Percentiles rank a stretch among this genome's conserved stretches.
Evolutionary conservation across 495 filamentous ascomycete genomes (phyloP).

Genomic region (Niebla homalea): DNA sequence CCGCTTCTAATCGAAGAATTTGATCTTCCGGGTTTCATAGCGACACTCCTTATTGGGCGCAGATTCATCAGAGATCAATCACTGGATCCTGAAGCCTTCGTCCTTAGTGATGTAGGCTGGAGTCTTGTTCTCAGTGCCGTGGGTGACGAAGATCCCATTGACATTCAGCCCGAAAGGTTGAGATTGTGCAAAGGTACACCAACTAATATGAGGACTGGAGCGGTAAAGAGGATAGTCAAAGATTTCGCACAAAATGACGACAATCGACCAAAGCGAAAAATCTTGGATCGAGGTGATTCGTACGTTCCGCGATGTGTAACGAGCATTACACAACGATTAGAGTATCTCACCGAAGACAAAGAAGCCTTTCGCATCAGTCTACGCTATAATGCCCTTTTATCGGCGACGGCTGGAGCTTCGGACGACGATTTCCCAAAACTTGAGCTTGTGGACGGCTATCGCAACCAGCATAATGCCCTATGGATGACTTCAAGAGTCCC

Average conservation of each 20-base stretch:
- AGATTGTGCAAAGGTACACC: constrained; percentile 5
- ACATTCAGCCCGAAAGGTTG: background rate
- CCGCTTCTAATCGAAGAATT: background rate
- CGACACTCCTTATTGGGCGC: background rate
- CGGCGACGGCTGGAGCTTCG: too few relatives aligned
- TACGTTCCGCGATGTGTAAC: constrained; percentile 7
- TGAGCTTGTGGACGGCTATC: too few relatives aligned
- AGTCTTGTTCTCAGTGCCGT: constrained; percentile 4
- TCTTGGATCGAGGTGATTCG: constrained; percentile 4
- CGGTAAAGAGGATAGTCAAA: constrained; percentile 3
- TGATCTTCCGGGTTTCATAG: background rate
- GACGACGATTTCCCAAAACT: too few relatives aligned
- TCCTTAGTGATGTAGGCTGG: constrained; percentile 3
- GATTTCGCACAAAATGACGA: background rate
- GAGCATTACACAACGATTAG: constrained; percentile 1
- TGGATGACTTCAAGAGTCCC: too few relatives aligned
- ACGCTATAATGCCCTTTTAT: too few relatives aligned
- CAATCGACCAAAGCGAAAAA: background rate
- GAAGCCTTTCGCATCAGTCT: too few relatives aligned
- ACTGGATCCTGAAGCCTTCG: background rate
- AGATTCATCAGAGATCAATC: background rate
- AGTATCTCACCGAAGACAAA: too few relatives aligned
- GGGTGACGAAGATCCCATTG: constrained; percentile 4
- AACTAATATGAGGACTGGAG: constrained; percentile 1
- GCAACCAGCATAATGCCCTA: too few relatives aligned